Percentiles rank a stretch among this genome's conserved stretches.
These are phyloP conservation scores for Fusarium compactum DNA, from an alignment of 2,329 filamentous ascomycete species.

Conservation along the genomic window DNA sequence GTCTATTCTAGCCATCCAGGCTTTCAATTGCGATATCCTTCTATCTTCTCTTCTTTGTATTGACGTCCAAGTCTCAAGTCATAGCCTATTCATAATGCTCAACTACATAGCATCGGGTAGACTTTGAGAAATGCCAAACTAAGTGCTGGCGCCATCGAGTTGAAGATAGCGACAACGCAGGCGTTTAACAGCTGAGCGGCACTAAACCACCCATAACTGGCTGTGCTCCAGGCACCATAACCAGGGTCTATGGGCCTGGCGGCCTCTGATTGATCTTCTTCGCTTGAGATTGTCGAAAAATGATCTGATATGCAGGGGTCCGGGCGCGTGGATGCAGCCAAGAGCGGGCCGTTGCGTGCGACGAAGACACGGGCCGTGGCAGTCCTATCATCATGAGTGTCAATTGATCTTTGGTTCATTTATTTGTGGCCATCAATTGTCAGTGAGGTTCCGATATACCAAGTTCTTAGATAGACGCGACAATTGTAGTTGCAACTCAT, in stretches of 20 bases:
- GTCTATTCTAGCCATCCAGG: not conserved
- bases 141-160: not conserved
- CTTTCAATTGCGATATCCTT: not conserved
- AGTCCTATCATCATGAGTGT: not conserved
- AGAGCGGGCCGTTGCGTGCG: not conserved
- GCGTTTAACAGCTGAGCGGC: not conserved
- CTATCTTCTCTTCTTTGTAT: not conserved
- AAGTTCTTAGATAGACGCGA: too few relatives aligned
- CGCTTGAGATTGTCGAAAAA: not conserved
- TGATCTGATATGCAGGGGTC: not conserved
- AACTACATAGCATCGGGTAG: not conserved
- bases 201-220: not conserved
- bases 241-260: not conserved
- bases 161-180: not conserved
- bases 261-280: not conserved
- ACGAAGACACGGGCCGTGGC: not conserved
- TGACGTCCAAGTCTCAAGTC: too few relatives aligned
- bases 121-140: not conserved
- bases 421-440: too few relatives aligned
- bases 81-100: accelerated
- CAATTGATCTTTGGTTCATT: not conserved
- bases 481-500: not conserved
- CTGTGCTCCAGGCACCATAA: not conserved
- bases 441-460: too few relatives aligned
- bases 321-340: not conserved